Conservation (phyloP, 129 eudicot genomes). For the Logfia minima region DNA sequence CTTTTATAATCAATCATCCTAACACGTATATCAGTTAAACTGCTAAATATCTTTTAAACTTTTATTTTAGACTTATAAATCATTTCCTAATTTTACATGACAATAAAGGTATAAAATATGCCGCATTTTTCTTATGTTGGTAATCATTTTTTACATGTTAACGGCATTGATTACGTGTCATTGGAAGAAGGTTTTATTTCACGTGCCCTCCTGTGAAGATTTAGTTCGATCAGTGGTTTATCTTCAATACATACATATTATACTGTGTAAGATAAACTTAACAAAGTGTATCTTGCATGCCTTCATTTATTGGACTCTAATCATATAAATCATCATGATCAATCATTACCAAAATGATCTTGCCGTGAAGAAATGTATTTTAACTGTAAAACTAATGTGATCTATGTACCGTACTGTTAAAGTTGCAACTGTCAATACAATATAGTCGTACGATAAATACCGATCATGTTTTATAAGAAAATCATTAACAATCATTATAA, state of each 20-base stretch:
- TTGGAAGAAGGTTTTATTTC: conserved; percentile 9
- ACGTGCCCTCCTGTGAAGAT: conserved; percentile 11
- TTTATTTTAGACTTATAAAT: no score
- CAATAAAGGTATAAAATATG: background rate
- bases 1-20: no score
- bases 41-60: no score
- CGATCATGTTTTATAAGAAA: background rate
- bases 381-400: background rate
- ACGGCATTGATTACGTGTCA: background rate
- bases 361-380: background rate
- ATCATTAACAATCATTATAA: background rate
- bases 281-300: conserved; percentile 8
- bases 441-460: background rate
- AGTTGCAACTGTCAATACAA: background rate
- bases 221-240: background rate
- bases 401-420: background rate
- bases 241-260: background rate
- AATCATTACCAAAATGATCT: conserved; percentile 20
- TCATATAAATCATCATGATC: background rate
- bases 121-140: background rate
- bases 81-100: background rate
- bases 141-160: conserved; percentile 4
- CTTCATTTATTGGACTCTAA: background rate
- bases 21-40: no score
- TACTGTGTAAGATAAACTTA: background rate